Percentiles rank a stretch among this genome's conserved stretches.
Evolutionary conservation across 305 asterid species (phyloP).

Genomic region (Solanum hybrid): DNA sequence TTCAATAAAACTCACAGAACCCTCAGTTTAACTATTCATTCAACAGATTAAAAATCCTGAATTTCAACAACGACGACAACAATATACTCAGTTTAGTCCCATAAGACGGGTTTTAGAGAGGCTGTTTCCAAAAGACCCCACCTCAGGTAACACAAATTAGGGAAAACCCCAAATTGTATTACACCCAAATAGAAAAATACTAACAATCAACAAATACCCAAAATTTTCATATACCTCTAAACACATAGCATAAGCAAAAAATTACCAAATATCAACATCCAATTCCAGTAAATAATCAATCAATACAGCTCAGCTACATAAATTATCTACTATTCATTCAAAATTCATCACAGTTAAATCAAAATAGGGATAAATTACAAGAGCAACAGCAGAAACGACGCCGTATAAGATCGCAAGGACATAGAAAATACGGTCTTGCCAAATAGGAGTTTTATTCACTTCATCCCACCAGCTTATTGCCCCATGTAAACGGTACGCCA

Average conservation of each 20-base stretch:
- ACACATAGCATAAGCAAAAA: background rate
- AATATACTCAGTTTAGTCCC: background rate
- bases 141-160: background rate
- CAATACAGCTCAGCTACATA: background rate
- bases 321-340: background rate
- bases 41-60: background rate
- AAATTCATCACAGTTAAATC: background rate
- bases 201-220: background rate
- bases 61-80: background rate
- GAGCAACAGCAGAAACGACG: slow-evolving; percentile 69
- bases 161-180: background rate
- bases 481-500: slow-evolving; percentile 56
- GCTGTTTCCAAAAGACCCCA: background rate
- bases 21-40: background rate
- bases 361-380: slow-evolving; percentile 26
- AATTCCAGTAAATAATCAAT: background rate
- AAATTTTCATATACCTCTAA: background rate
- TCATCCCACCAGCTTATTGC: slow-evolving; percentile 83
- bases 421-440: slow-evolving; percentile 89
- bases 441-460: slow-evolving; percentile 48
- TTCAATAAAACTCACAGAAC: background rate
- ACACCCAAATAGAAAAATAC: background rate
- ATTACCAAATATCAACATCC: background rate
- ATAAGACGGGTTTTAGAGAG: background rate
- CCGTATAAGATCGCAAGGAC: slow-evolving; percentile 71